Percentiles rank a stretch among this genome's conserved stretches.
Evolutionary conservation across 441 rosid species (phyloP).

Genomic region (Adansonia grandidieri): DNA sequence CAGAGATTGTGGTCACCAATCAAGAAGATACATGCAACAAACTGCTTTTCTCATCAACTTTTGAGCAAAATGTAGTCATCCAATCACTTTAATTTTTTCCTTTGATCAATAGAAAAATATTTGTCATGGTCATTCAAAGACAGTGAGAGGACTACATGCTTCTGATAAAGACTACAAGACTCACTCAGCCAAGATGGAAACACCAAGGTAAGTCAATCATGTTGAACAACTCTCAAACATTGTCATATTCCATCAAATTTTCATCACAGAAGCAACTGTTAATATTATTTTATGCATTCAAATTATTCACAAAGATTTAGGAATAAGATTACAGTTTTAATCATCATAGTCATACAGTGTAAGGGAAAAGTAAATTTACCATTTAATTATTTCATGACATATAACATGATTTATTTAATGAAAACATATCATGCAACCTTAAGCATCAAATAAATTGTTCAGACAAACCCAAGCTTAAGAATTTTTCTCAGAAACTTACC

Average conservation of each 20-base stretch:
- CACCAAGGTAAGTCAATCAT: slow-evolving; percentile 4
- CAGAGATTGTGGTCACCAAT: not conserved
- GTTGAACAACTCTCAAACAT: slow-evolving; percentile 1
- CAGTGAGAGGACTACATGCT: not conserved
- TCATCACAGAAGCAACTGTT: not conserved
- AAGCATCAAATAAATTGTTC: slow-evolving; percentile 13
- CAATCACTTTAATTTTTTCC: not conserved
- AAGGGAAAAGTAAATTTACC: slow-evolving; percentile 5
- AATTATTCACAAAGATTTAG: not conserved
- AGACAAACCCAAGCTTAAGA: not conserved
- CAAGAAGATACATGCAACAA: not conserved
- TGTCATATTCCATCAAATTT: too few species aligned
- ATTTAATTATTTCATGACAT: slow-evolving; percentile 7
- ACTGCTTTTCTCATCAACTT: slow-evolving; percentile 1
- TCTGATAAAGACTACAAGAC: not conserved
- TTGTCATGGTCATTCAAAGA: not conserved
- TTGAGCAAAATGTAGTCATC: slow-evolving; percentile 5
- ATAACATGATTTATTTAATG: slow-evolving; percentile 2
- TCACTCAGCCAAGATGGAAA: not conserved
- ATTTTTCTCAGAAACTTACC: slow-evolving; percentile 41
- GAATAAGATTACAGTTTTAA: not conserved
- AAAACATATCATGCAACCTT: slow-evolving; percentile 16
- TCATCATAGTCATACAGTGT: not conserved
- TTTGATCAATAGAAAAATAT: not conserved
- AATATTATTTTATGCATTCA: slow-evolving; percentile 5